Evolutionary conservation across 176 grass and related monocot genomes (phyloP).

Genomic region (Avena insularis): DNA sequence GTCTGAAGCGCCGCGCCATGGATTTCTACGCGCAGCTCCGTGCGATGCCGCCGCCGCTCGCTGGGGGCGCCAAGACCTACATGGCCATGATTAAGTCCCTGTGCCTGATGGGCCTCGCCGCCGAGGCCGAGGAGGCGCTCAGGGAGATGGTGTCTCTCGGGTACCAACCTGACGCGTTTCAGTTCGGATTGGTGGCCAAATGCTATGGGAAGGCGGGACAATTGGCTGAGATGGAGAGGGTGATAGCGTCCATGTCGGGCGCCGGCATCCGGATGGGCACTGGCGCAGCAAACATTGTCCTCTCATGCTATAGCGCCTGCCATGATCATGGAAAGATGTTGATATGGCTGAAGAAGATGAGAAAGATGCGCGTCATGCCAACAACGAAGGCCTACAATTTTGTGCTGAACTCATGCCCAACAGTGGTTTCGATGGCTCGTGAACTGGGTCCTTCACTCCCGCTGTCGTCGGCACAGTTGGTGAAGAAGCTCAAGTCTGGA

Average conservation of each 20-base stretch:
- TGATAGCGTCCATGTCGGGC: constrained; percentile 69
- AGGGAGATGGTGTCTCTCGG: constrained; percentile 61
- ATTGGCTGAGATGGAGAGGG: constrained; percentile 66
- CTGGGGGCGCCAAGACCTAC: constrained; percentile 45
- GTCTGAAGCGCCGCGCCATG: constrained; percentile 49
- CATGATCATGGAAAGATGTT: constrained; percentile 61
- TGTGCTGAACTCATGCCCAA: constrained; percentile 68
- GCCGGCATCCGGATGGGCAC: constrained; percentile 61
- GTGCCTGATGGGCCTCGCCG: constrained; percentile 65
- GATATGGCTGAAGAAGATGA: constrained; percentile 67
- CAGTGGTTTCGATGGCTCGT: constrained; percentile 38
- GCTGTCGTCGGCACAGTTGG: constrained; percentile 46
- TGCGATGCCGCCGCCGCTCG: constrained; percentile 44
- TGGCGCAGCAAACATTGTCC: constrained; percentile 61
- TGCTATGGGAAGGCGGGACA: constrained; percentile 69
- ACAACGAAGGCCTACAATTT: constrained; percentile 63
- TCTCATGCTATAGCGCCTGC: constrained; percentile 78
- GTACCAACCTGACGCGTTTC: constrained; percentile 61
- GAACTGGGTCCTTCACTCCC: constrained; percentile 51
- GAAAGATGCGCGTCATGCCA: constrained; percentile 33
- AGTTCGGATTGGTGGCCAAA: constrained; percentile 66
- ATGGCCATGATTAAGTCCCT: constrained; percentile 70
- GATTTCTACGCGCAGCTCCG: constrained; percentile 60
- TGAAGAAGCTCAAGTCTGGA: constrained; percentile 52
- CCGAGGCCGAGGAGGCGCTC: constrained; percentile 69